A percentile compares a stretch with the other conserved stretches of the same genome.
Evolutionary conservation across 2,329 filamentous ascomycete genomes (phyloP).

Genomic region (Fusarium veterinarium): DNA sequence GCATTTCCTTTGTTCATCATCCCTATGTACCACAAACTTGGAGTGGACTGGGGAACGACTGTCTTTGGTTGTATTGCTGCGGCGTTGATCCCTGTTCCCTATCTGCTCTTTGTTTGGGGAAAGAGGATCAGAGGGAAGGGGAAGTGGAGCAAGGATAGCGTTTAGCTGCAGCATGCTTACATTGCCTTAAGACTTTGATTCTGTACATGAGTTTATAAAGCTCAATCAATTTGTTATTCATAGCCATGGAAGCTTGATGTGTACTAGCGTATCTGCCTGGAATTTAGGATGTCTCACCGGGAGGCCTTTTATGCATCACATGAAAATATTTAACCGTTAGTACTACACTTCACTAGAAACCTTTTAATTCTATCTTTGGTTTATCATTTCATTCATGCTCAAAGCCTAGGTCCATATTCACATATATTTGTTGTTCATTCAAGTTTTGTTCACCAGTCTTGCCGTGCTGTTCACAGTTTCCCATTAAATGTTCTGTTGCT

Average conservation of each 20-base stretch:
- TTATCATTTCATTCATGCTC: accelerated
- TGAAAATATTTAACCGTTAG: accelerated
- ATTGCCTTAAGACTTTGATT: accelerated
- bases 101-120: neutral
- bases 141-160: neutral
- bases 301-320: accelerated
- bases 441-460: accelerated
- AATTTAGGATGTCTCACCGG: no score
- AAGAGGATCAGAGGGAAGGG: neutral
- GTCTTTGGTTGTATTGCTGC: neutral
- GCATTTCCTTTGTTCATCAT: constrained; percentile 8
- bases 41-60: neutral
- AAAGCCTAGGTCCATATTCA: neutral
- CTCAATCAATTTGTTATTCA: no score
- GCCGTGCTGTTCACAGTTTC: accelerated
- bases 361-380: accelerated
- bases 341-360: neutral
- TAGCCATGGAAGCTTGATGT: no score
- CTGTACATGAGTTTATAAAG: accelerated
- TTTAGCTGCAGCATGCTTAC: neutral
- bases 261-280: accelerated
- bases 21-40: neutral
- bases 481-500: neutral
- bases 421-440: accelerated
- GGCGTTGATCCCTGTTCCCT: neutral